phyloP scores from a whole-genome alignment of 495 filamentous ascomycete genomes.

The Penicillium flavigenum region DNA sequence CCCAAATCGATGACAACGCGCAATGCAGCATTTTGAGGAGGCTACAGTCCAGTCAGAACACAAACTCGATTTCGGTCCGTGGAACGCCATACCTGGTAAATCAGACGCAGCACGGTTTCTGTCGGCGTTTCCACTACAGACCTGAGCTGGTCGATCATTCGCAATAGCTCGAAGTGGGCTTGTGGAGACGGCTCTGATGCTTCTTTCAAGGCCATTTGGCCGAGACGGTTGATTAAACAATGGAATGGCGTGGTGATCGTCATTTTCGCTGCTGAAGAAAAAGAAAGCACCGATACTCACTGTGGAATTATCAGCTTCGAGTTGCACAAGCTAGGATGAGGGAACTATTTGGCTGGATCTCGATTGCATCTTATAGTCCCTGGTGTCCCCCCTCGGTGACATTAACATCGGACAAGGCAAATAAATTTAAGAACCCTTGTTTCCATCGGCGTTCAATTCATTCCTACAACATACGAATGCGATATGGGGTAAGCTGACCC shows the following conservation, averaged over 20 bases:
- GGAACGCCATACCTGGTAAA: slow-evolving; percentile 36
- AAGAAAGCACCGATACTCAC: background rate
- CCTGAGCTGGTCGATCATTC: slow-evolving; percentile 32
- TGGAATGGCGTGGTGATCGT: slow-evolving; percentile 22
- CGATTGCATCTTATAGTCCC: slow-evolving; percentile 5
- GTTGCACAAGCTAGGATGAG: slow-evolving; percentile 5
- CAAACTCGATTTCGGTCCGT: background rate
- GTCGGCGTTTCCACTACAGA: slow-evolving; percentile 37
- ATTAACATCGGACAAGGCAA: slow-evolving; percentile 3
- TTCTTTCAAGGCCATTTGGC: slow-evolving; percentile 26
- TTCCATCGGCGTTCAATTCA: background rate
- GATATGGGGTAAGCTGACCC: slow-evolving; percentile 4
- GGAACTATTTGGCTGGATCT: slow-evolving; percentile 3
- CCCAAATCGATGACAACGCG: slow-evolving; percentile 36
- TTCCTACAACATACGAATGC: slow-evolving; percentile 8
- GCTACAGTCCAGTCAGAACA: slow-evolving; percentile 24
- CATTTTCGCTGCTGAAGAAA: slow-evolving; percentile 12
- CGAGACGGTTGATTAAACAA: slow-evolving; percentile 29
- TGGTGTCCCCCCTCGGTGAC: background rate
- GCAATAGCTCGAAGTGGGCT: slow-evolving; percentile 33
- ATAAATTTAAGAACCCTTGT: background rate
- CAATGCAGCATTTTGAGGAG: slow-evolving; percentile 43
- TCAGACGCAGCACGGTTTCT: slow-evolving; percentile 37
- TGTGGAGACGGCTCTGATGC: slow-evolving; percentile 21
- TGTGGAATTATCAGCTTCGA: background rate